Evolutionary conservation across 2,329 filamentous ascomycete genomes (phyloP).

Genomic region (Juglanconis oblonga): DNA sequence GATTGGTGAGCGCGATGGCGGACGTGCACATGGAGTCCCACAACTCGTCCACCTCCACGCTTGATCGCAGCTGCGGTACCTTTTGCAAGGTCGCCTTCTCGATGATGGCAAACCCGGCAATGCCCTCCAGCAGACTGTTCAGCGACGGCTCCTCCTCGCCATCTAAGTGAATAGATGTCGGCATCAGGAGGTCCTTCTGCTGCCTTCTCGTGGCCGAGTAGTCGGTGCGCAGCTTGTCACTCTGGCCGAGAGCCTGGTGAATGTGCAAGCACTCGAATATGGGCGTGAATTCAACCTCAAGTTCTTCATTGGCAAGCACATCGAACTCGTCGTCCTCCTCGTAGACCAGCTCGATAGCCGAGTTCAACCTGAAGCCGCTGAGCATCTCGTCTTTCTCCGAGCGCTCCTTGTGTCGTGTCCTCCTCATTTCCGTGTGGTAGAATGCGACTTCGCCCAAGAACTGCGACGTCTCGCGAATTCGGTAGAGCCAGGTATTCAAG

Average conservation of each 20-base stretch:
- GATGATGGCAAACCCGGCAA: slow-evolving; percentile 94
- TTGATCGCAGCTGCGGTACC: slow-evolving; percentile 76
- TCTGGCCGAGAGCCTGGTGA: slow-evolving; percentile 88
- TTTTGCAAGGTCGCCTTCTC: slow-evolving; percentile 91
- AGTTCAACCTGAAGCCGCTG: slow-evolving; percentile 85
- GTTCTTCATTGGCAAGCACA: slow-evolving; percentile 89
- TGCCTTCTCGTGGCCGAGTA: slow-evolving; percentile 88
- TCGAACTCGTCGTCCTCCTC: slow-evolving; percentile 97
- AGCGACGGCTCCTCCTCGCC: slow-evolving; percentile 82
- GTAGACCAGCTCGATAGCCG: slow-evolving; percentile 89
- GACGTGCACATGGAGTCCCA: slow-evolving; percentile 98
- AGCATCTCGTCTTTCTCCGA: slow-evolving; percentile 74
- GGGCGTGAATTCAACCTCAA: slow-evolving; percentile 91
- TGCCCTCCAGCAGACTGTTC: slow-evolving; percentile 88
- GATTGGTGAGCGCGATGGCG: slow-evolving; percentile 77
- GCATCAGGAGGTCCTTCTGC: slow-evolving; percentile 88
- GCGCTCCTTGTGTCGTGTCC: slow-evolving; percentile 78
- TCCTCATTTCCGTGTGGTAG: slow-evolving; percentile 87
- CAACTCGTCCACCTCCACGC: slow-evolving; percentile 91
- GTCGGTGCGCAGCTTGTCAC: slow-evolving; percentile 83
- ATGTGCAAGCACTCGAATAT: slow-evolving; percentile 95
- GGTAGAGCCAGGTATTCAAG: slow-evolving; percentile 93
- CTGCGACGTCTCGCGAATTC: slow-evolving; percentile 92
- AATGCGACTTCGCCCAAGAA: slow-evolving; percentile 95
- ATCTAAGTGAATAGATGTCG: slow-evolving; percentile 69